Conservation (phyloP, 495 filamentous ascomycete genomes). For the Hypoxylon trugodes region DNA sequence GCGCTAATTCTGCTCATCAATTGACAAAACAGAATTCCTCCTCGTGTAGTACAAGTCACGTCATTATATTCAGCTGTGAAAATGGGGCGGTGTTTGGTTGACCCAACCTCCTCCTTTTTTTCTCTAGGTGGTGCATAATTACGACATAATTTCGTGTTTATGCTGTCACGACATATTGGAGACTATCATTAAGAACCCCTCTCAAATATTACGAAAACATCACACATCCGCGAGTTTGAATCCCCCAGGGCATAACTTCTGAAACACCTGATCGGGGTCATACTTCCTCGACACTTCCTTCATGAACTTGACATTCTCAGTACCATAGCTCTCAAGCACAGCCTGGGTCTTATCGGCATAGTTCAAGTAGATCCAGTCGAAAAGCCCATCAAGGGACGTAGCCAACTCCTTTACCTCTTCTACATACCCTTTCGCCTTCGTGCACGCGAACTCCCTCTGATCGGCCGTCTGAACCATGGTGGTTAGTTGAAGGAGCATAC, state of each 20-base stretch:
- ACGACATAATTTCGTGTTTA: too few species aligned
- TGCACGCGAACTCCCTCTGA: background rate
- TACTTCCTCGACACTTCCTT: background rate
- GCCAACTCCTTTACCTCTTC: background rate
- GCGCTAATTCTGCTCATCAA: too few species aligned
- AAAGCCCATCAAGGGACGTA: background rate
- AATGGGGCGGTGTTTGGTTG: too few species aligned
- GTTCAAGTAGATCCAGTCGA: background rate
- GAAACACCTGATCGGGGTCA: slow-evolving; percentile 1
- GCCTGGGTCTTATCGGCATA: background rate
- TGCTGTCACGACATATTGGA: too few species aligned
- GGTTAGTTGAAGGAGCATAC: background rate
- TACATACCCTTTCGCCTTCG: background rate
- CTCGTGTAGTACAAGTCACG: too few species aligned
- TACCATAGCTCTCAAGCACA: background rate
- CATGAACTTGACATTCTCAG: background rate
- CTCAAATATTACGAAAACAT: background rate
- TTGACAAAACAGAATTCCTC: too few species aligned
- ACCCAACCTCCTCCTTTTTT: too few species aligned
- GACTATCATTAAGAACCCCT: background rate
- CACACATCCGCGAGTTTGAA: slow-evolving; percentile 4
- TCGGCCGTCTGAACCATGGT: background rate
- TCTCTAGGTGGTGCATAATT: too few species aligned
- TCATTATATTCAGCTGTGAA: too few species aligned
- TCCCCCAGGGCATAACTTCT: background rate